phyloP scores from a whole-genome alignment of 495 filamentous ascomycete species.

The Penicillium crystallinum region DNA sequence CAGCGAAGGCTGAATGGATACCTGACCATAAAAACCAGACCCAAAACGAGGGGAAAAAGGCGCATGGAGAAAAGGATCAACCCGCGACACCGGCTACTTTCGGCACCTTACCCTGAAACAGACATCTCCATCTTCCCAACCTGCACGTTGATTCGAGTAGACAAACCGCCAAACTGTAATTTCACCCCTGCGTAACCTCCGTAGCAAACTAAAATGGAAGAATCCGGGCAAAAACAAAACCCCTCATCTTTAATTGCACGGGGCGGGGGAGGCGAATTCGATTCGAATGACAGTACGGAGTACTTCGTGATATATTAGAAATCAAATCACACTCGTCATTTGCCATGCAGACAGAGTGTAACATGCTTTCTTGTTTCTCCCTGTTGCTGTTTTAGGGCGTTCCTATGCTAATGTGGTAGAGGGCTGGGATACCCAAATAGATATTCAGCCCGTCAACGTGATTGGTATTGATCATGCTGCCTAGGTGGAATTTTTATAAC shows the following conservation, averaged over 20 bases:
- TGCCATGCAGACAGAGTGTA: background rate
- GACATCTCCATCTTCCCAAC: background rate
- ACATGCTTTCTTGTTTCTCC: background rate
- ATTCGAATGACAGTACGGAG: background rate
- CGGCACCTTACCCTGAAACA: background rate
- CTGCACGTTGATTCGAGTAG: background rate
- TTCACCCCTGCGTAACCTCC: background rate
- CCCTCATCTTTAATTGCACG: background rate
- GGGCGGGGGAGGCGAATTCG: conserved; percentile 5
- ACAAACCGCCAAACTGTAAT: background rate
- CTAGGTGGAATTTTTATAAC: conserved; percentile 3
- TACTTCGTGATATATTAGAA: background rate
- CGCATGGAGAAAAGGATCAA: too few species aligned
- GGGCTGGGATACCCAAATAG: background rate
- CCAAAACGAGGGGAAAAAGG: too few species aligned
- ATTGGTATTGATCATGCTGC: conserved; percentile 21
- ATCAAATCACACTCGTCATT: background rate
- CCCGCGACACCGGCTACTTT: conserved; percentile 2
- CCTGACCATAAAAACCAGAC: too few species aligned
- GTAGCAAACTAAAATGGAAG: background rate
- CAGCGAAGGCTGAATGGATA: too few species aligned
- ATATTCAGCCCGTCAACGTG: background rate
- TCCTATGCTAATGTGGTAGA: background rate
- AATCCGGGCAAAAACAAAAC: background rate
- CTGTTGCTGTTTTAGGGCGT: background rate